These are phyloP conservation scores for Pistacia integerrima DNA, from an alignment of 345 rosid genomes.

Conservation along the genomic window DNA sequence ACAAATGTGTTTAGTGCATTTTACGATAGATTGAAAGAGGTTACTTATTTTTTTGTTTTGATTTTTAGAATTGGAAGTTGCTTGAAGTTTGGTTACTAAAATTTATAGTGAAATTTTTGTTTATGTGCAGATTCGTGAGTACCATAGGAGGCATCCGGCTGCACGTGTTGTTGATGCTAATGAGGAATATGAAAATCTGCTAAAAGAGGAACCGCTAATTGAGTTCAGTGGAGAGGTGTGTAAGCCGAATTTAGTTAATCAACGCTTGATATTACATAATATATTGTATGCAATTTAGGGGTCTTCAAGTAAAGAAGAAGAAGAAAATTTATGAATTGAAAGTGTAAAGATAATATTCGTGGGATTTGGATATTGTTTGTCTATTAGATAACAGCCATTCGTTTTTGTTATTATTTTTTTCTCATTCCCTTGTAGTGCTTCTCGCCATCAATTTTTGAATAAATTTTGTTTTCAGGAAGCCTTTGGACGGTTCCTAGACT, in stretches of 20 bases:
- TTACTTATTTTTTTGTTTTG: constrained; percentile 18
- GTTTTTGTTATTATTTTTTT: neutral
- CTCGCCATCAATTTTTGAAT: constrained; percentile 1
- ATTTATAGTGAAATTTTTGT: neutral
- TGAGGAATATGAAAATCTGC: constrained; percentile 69
- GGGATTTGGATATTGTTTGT: neutral
- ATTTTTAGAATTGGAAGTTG: neutral
- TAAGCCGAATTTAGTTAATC: neutral
- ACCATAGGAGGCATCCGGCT: constrained; percentile 84
- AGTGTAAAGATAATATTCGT: too few species aligned
- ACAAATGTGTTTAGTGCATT: constrained; percentile 78
- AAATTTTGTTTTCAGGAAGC: constrained; percentile 65
- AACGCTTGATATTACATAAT: neutral
- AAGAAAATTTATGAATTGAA: too few species aligned
- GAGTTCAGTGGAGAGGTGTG: constrained; percentile 93
- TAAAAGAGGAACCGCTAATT: constrained; percentile 81
- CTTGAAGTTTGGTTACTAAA: neutral
- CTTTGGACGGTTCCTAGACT: constrained; percentile 74
- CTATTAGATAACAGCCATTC: neutral
- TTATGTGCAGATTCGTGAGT: constrained; percentile 71
- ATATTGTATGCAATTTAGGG: neutral
- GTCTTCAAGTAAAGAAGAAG: neutral
- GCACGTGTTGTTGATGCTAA: constrained; percentile 73
- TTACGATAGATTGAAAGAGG: constrained; percentile 95
- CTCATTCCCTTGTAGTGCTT: too few species aligned